These are phyloP conservation scores for Penium margaritaceum DNA, from an alignment of 139 green algal species.

Conservation along the genomic window DNA sequence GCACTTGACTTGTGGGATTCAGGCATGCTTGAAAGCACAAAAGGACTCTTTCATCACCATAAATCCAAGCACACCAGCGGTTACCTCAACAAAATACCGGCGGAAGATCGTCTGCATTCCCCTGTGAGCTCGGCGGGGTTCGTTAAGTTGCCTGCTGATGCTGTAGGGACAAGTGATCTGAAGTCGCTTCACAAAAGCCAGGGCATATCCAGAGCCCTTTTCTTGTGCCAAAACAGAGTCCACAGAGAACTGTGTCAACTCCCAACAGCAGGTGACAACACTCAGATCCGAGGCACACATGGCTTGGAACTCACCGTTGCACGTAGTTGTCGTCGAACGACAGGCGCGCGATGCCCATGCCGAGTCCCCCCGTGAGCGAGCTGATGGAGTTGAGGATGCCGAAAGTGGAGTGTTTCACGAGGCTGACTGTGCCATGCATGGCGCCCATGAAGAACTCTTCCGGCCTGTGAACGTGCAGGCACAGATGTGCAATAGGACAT, in stretches of 20 bases:
- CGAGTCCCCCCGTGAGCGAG: constrained; percentile 48
- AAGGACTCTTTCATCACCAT: no score
- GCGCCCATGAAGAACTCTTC: constrained; percentile 51
- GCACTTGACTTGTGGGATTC: no score
- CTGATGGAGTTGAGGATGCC: constrained; percentile 51
- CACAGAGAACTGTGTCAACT: neutral
- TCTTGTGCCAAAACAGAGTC: neutral
- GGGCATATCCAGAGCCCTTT: neutral
- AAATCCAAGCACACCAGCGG: no score
- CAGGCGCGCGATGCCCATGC: constrained; percentile 52
- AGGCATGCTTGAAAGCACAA: no score
- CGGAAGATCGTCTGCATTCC: no score
- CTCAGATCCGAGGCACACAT: neutral
- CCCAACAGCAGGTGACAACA: no score
- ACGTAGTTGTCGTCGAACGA: constrained; percentile 58
- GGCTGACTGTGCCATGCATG: constrained; percentile 44
- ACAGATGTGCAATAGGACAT: neutral
- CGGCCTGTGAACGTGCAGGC: constrained; percentile 33
- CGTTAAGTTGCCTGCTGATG: neutral
- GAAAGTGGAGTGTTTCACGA: constrained; percentile 54
- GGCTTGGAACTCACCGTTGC: constrained; percentile 27
- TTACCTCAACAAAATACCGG: no score
- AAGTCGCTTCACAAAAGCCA: neutral
- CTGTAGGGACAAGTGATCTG: neutral
- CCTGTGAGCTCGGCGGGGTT: no score